Evolutionary conservation across 2,329 filamentous ascomycete genomes (phyloP), one percentile per base, ranked within the genome.

Genomic region (Lachnellula cervina): DNA sequence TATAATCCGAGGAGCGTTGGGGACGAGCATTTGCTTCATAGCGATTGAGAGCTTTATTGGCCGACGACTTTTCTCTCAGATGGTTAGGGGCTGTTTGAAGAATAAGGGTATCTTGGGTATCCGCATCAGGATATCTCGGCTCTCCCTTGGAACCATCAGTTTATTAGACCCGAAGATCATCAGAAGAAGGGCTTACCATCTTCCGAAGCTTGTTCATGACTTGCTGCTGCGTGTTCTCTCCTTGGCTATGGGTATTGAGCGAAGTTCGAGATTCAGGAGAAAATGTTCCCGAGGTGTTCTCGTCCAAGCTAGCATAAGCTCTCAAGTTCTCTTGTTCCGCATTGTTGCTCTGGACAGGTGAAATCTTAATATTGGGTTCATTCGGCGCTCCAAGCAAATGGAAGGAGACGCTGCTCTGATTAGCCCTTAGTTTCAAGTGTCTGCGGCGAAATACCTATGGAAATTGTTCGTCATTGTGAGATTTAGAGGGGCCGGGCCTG

Each of bases 51-150:
- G 11, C 23, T 46, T 28, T 6, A 28, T 25, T 7, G 21, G 23
- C 19, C 11, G 23, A 28, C 4, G 44, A 32, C 5, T 13, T 5
- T 32, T 2, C n/a, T 16, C 13, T 47, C 23, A 47, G 21, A 17
- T 23, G 23, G 28, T 16, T 23, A 9, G n/a, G 42, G 4, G 13
- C 23, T n/a, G 14, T 11, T 9, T 32, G 44, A 17, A 47, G 14
- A 11, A 32, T 6, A 13, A 47, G 14, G 6, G 61, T 63, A 47
- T 63, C 58, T 51, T 63, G 61, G 11, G 61, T 63, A 11, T 51
- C 49, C 13, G 45, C 44, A 23, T 52, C 45, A 46, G 35, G 51
- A 42, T 45, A 28, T 53, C 60, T 61, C 11, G 49, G 51, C 14
- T 40, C 34, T 5, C 56, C 60, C 55, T 62, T 19, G 48, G 19